Evolutionary conservation across 176 grass and related monocot genomes (phyloP).

Genomic region (Oryza brachyantha): DNA sequence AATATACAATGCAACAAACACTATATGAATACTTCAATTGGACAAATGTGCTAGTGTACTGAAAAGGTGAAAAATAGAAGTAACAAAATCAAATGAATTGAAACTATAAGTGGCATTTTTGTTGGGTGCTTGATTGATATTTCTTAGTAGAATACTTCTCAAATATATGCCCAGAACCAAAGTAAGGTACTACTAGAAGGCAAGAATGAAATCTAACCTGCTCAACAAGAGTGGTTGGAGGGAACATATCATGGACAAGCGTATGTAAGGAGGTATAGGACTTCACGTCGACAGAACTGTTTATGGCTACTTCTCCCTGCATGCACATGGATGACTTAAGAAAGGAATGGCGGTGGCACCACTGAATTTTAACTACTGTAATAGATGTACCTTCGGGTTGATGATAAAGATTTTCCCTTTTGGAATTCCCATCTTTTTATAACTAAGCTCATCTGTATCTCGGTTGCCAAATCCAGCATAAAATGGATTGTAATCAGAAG

Average conservation of each 20-base stretch:
- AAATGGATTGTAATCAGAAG: conserved; percentile 95
- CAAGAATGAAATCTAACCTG: conserved; percentile 56
- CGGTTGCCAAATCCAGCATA: conserved; percentile 99
- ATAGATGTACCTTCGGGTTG: conserved; percentile 79
- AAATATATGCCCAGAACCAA: neutral
- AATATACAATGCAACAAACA: neutral
- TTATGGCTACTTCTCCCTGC: conserved; percentile 96
- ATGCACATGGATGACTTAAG: conserved; percentile 12
- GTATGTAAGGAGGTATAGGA: conserved; percentile 99
- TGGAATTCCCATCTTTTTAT: conserved; percentile 94
- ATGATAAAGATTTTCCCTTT: conserved; percentile 99
- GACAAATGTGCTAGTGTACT: neutral
- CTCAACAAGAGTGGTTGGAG: conserved; percentile 93
- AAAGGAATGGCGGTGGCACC: neutral
- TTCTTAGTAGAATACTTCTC: neutral
- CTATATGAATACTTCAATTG: neutral
- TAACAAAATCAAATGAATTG: conserved; percentile 20
- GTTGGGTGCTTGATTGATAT: neutral
- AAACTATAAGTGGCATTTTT: neutral
- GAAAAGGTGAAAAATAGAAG: neutral
- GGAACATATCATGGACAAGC: conserved; percentile 96
- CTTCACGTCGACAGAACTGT: conserved; percentile 84
- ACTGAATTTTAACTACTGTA: neutral
- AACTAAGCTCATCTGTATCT: conserved; percentile 97
- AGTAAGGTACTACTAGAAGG: neutral